Evolutionary conservation across 2,329 filamentous ascomycete genomes (phyloP).

Genomic region (Xylariaceae sp.): DNA sequence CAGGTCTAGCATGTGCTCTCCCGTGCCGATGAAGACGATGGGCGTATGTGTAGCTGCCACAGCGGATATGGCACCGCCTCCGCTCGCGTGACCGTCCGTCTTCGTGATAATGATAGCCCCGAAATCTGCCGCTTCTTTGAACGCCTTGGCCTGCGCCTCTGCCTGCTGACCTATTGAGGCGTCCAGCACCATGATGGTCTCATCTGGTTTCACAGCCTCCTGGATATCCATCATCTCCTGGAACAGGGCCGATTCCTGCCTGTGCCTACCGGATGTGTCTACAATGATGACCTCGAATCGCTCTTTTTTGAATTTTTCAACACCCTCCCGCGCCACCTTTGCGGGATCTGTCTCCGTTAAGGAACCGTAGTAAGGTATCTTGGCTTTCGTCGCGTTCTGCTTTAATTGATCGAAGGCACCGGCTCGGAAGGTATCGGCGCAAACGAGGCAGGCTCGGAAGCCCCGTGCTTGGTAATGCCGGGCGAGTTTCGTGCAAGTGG

Average conservation of each 20-base stretch:
- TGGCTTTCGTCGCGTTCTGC: slow-evolving; percentile 97
- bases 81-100: slow-evolving; percentile 91
- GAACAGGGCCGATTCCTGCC: slow-evolving; percentile 92
- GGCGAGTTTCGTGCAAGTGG: slow-evolving; percentile 94
- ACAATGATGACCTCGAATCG: slow-evolving; percentile 98
- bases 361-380: slow-evolving; percentile 97
- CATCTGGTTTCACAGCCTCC: slow-evolving; percentile 80
- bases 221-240: slow-evolving; percentile 98
- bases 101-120: slow-evolving; percentile 99
- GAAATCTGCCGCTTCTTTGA: slow-evolving; percentile 96
- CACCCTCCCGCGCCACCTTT: slow-evolving; percentile 88
- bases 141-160: slow-evolving; percentile 89
- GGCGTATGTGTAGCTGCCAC: slow-evolving; percentile 95
- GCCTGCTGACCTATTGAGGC: slow-evolving; percentile 95
- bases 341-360: slow-evolving; percentile 95
- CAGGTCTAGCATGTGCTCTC: slow-evolving; percentile 93
- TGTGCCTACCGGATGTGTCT: slow-evolving; percentile 90
- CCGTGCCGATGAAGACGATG: slow-evolving; percentile 96
- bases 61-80: slow-evolving; percentile 94
- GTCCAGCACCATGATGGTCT: slow-evolving; percentile 98
- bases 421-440: slow-evolving; percentile 96
- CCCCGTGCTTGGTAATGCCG: slow-evolving; percentile 91
- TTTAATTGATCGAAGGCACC: slow-evolving; percentile 98
- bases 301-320: slow-evolving; percentile 99
- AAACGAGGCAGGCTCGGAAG: slow-evolving; percentile 90